phyloP scores from a whole-genome alignment of 768 basidiomycete species.

The Lactarius sp. region DNA sequence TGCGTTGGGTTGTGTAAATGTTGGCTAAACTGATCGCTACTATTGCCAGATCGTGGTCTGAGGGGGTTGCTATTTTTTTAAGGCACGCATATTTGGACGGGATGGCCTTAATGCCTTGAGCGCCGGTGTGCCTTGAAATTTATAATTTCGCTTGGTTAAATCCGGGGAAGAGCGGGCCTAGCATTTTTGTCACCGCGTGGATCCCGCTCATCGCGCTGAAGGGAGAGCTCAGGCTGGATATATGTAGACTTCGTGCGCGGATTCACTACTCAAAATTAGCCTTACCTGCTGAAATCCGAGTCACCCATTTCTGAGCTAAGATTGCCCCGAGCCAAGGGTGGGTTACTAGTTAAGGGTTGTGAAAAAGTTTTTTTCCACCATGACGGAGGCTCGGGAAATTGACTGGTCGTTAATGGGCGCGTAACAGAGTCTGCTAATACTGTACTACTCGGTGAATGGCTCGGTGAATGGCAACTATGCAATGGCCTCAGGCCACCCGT shows the following conservation, averaged over 20 bases:
- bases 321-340: conserved; percentile 23
- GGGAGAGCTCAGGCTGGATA: neutral
- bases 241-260: neutral
- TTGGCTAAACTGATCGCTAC: neutral
- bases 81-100: conserved; percentile 24
- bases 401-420: neutral
- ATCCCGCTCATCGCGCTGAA: neutral
- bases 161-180: neutral
- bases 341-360: neutral
- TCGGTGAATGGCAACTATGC: conserved; percentile 37
- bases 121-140: neutral
- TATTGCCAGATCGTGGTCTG: conserved; percentile 18
- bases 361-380: conserved; percentile 18
- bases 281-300: neutral
- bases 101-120: conserved; percentile 27
- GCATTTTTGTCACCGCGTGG: neutral
- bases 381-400: conserved; percentile 23
- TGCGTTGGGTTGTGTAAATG: conserved; percentile 35
- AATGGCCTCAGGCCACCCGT: conserved; percentile 3
- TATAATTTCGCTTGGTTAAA: neutral
- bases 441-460: conserved; percentile 54
- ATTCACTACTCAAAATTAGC: neutral
- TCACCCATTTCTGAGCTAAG: neutral
- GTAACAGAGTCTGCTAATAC: neutral
- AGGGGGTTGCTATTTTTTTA: conserved; percentile 16